A percentile compares a stretch with the other conserved stretches of the same genome.
phyloP scores from a whole-genome alignment of 805 yeast species.

The Pichia thaimueangensis region DNA sequence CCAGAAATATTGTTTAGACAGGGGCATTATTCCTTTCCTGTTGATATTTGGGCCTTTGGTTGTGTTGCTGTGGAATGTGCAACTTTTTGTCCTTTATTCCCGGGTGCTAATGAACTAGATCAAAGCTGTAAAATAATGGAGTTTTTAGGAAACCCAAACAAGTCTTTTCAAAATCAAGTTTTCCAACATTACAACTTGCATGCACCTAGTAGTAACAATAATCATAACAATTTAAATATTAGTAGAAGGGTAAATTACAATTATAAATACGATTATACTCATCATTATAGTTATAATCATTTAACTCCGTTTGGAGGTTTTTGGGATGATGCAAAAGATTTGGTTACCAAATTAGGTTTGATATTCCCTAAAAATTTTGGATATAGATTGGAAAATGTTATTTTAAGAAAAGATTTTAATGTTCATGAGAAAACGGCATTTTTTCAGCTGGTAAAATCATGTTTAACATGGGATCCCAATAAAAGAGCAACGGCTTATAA shows the following conservation, averaged over 20 bases:
- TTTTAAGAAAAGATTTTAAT: conserved; percentile 39
- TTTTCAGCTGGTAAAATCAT: conserved; percentile 38
- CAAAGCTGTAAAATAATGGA: conserved; percentile 66
- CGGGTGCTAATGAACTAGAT: conserved; percentile 74
- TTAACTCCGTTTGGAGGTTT: conserved; percentile 54
- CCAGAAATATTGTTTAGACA: conserved; percentile 73
- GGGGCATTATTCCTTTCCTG: conserved; percentile 55
- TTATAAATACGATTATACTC: no score
- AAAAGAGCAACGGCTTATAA: conserved; percentile 47
- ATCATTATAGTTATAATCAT: background rate
- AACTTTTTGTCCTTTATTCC: conserved; percentile 70
- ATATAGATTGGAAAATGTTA: conserved; percentile 36
- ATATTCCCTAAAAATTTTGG: conserved; percentile 48
- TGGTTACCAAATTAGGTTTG: conserved; percentile 51
- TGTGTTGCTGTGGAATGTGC: conserved; percentile 70
- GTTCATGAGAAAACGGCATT: conserved; percentile 32
- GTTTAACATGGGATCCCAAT: conserved; percentile 77
- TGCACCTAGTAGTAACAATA: background rate
- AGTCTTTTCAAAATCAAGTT: conserved; percentile 10
- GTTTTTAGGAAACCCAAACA: conserved; percentile 67
- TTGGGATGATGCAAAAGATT: conserved; percentile 58
- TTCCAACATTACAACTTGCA: background rate
- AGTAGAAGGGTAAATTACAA: no score
- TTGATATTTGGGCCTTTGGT: conserved; percentile 86
- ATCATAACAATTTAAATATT: background rate